These are phyloP conservation scores for Volvox africanus DNA, from an alignment of 139 green algal genomes.

Conservation along the genomic window DNA sequence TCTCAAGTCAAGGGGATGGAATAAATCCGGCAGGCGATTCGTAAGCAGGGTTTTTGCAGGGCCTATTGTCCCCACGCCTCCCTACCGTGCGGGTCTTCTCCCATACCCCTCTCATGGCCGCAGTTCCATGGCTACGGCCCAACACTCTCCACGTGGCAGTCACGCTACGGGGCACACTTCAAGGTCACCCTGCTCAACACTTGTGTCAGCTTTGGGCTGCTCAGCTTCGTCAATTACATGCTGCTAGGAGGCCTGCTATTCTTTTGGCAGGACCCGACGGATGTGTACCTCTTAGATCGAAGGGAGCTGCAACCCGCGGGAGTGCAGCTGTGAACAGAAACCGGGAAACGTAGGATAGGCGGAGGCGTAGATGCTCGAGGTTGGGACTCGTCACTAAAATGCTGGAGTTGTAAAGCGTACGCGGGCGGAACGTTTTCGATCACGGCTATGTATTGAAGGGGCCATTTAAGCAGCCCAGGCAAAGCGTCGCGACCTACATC, in stretches of 20 bases:
- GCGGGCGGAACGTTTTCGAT: no score
- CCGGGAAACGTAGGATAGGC: no score
- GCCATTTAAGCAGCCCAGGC: no score
- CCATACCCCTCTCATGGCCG: not conserved
- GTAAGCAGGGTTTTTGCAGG: no score
- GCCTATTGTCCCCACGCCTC: no score
- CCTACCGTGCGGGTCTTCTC: not conserved
- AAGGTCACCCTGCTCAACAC: constrained; percentile 27
- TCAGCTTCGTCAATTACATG: constrained; percentile 15
- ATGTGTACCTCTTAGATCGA: constrained; percentile 35
- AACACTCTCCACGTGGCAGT: constrained; percentile 21
- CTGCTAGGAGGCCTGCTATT: constrained; percentile 34
- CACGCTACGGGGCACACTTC: not conserved
- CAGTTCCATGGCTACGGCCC: constrained; percentile 38
- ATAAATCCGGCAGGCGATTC: no score
- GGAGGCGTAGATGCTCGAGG: no score
- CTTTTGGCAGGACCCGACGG: constrained; percentile 31
- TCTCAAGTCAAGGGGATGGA: no score
- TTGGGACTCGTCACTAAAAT: no score
- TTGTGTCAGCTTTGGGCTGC: not conserved
- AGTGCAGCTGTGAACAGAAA: not conserved
- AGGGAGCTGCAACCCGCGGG: not conserved
- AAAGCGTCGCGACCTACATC: no score
- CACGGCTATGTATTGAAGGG: no score
- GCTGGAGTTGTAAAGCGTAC: no score